These are phyloP conservation scores for Carex pumila DNA, from an alignment of 176 grass and related monocot genomes.

Conservation along the genomic window DNA sequence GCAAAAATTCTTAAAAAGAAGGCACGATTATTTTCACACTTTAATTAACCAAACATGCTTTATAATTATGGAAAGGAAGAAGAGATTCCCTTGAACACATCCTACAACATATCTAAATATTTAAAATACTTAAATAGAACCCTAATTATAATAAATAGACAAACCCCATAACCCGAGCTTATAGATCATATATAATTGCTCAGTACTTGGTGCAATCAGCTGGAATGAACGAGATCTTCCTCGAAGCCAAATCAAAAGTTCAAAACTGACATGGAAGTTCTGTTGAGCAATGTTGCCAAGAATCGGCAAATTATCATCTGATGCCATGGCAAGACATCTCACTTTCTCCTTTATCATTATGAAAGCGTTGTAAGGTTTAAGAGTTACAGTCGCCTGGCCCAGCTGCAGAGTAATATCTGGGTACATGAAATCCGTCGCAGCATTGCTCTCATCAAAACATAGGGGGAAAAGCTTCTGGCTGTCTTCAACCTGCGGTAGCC, in stretches of 20 bases:
- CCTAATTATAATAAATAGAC: slow-evolving; percentile 4
- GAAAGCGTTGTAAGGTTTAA: slow-evolving; percentile 33
- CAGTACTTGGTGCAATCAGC: slow-evolving; percentile 35
- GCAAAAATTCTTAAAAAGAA: not conserved
- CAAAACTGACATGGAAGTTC: slow-evolving; percentile 50
- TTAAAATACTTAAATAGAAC: too few species aligned
- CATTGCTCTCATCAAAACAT: slow-evolving; percentile 34
- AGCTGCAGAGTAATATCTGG: slow-evolving; percentile 41
- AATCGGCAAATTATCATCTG: slow-evolving; percentile 11
- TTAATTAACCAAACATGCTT: not conserved
- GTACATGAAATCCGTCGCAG: not conserved
- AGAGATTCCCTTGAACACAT: not conserved
- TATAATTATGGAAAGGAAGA: not conserved
- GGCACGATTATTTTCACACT: not conserved
- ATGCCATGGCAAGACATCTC: slow-evolving; percentile 26
- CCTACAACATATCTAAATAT: not conserved
- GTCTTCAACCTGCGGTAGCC: slow-evolving; percentile 16
- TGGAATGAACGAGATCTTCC: slow-evolving; percentile 35
- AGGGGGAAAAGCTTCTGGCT: slow-evolving; percentile 21
- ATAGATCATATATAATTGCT: not conserved
- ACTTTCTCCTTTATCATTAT: not conserved
- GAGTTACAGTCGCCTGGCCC: slow-evolving; percentile 24
- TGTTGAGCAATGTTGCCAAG: slow-evolving; percentile 56
- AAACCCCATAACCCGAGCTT: not conserved
- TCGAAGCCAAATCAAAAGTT: slow-evolving; percentile 44